Conservation (phyloP, 1,284 basidiomycete species). For the Sanghuangporus weigelae region DNA sequence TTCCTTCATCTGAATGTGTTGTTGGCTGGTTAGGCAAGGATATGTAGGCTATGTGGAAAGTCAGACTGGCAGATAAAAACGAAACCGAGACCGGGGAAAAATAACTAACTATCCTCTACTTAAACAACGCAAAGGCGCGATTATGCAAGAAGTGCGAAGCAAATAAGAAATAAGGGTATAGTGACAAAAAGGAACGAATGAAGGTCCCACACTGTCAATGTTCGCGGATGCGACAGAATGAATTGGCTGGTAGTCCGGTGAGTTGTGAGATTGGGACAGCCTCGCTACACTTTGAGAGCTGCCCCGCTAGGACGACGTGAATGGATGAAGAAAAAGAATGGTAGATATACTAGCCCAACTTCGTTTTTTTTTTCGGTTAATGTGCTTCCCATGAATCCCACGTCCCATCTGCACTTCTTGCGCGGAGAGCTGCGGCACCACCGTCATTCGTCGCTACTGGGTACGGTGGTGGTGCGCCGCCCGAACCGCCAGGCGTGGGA, state of each 20-base stretch:
- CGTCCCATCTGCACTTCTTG: conserved; percentile 8
- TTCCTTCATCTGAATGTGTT: background rate
- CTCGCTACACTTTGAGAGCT: background rate
- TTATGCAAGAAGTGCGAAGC: background rate
- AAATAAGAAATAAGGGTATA: background rate
- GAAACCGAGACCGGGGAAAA: background rate
- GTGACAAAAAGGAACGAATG: background rate
- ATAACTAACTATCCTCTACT: background rate
- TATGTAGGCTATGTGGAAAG: no score
- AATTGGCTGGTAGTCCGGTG: background rate
- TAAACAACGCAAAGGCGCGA: background rate
- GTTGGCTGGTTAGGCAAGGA: no score
- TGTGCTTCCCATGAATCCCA: conserved; percentile 14
- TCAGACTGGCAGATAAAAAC: background rate
- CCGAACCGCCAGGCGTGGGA: conserved; percentile 8
- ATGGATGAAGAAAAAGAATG: background rate
- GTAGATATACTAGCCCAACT: background rate
- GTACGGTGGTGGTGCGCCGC: conserved; percentile 13
- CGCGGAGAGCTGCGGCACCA: conserved; percentile 3
- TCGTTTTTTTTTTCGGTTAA: background rate
- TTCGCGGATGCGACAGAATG: background rate
- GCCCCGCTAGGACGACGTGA: no score
- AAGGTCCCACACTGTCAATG: background rate
- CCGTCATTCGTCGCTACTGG: conserved; percentile 3
- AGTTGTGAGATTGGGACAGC: background rate